Base-by-base conservation (phyloP, 2,329 filamentous ascomycete genomes). In the Cryphonectria parasitica region DNA sequence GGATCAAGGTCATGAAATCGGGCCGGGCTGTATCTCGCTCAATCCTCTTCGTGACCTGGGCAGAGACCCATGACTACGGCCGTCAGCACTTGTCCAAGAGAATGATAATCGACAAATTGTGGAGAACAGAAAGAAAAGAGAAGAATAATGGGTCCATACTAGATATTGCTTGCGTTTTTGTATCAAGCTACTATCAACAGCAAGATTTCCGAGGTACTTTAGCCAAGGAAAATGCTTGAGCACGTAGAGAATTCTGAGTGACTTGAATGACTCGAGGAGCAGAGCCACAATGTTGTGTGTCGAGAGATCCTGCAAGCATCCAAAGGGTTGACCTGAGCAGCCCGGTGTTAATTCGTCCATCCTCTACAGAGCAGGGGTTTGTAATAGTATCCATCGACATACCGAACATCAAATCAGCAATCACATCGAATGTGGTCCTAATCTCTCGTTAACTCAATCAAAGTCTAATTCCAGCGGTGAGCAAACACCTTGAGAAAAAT, bases 1-100 rank as follows among this genome's bases (percentile, higher is more conserved):
- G 58, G 17, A 61, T 31, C 25, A 34, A 61, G 13, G 58, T 61
- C 58, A 61, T 61, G 31, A 61, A 61, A 34, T 61, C 58, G 22
- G 58, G 58, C 28, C 58, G 58, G 28, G 58, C 34, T 34, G 28
- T 34, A 15, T 34, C 58, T 31, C 28, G 58, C 6, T 61, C 58
- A 31, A 31, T 61, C 28, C 58, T 31, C 25, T 34, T 31, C 19
- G 31, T 31, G 58, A 61, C 58, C 28, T 61, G 58, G 11, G 28
- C 7, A 22, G 58, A 31, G 17, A 61, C 58, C 58, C 58, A 61
- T 31, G 17, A 7, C 58, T 61, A 19, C 10, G n/a, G 6, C 11
- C 13, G 28, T 31, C 25, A 58, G 54, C 11, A n/a, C 3, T 58
- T 25, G 22, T 5, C 34, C 6, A 15, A 58, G 3, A 1, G 7